Conservation (phyloP, 768 basidiomycete species). For the Hygrophorus russula region DNA sequence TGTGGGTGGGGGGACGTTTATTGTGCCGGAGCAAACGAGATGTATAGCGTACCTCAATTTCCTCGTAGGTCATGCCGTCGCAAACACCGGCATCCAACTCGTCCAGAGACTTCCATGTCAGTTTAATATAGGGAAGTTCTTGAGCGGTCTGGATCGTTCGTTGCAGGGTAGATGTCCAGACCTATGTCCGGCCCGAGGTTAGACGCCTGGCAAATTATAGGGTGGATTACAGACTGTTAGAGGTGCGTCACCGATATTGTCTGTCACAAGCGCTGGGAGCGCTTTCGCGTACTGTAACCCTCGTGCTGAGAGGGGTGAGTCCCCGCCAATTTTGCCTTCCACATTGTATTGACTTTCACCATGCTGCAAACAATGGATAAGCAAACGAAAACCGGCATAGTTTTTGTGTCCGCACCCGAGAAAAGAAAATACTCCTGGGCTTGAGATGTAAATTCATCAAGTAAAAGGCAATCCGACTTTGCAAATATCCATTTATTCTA, state of each 20-base stretch:
- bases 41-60: constrained; percentile 71
- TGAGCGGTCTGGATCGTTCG: constrained; percentile 89
- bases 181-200: constrained; percentile 29
- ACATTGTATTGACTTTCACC: constrained; percentile 97
- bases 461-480: constrained; percentile 96
- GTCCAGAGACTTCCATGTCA: constrained; percentile 98
- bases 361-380: constrained; percentile 44
- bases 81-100: constrained; percentile 99
- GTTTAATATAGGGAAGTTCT: constrained; percentile 71
- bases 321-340: constrained; percentile 96
- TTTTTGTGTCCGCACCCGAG: constrained; percentile 50
- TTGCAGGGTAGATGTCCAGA: constrained; percentile 97
- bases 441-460: constrained; percentile 98
- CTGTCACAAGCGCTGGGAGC: constrained; percentile 76
- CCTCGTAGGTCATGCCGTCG: constrained; percentile 98
- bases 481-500: constrained; percentile 88
- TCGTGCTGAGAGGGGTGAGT: constrained; percentile 74
- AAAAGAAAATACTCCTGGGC: constrained; percentile 92
- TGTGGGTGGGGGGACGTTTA: constrained; percentile 1
- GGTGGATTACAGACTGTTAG: constrained; percentile 51
- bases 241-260: constrained; percentile 83
- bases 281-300: constrained; percentile 81
- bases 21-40: not conserved
- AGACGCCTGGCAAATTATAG: constrained; percentile 1
- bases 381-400: constrained; percentile 1